Conservation (phyloP, 2,329 filamentous ascomycete species). For the Penicillium sp. region DNA sequence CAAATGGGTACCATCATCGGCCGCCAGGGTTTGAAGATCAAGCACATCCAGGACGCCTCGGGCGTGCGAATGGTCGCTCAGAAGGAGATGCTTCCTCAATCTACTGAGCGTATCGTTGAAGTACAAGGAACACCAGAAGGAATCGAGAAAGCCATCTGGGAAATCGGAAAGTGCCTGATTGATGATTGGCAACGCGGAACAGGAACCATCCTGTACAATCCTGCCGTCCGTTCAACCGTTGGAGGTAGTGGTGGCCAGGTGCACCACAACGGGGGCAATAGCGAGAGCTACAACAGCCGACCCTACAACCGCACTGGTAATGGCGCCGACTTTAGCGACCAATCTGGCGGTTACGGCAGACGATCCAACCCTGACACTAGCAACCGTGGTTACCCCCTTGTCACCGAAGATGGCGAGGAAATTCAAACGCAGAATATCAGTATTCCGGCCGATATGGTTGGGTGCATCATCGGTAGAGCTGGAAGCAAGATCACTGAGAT, state of each 20-base stretch:
- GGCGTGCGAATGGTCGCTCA: conserved; percentile 99
- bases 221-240: conserved; percentile 82
- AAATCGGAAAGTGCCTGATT: conserved; percentile 97
- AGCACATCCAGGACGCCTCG: conserved; percentile 96
- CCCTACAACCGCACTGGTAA: conserved; percentile 93
- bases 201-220: conserved; percentile 97
- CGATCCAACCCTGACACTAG: conserved; percentile 84
- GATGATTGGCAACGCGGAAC: conserved; percentile 98
- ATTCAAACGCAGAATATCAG: conserved; percentile 99
- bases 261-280: conserved; percentile 57
- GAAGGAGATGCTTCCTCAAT: conserved; percentile 99
- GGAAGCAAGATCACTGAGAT: conserved; percentile 99
- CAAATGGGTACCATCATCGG: conserved; percentile 99
- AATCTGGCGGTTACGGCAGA: conserved; percentile 71
- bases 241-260: conserved; percentile 62
- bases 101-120: conserved; percentile 96
- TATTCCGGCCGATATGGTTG: conserved; percentile 99
- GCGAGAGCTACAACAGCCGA: conserved; percentile 62
- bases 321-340: conserved; percentile 95
- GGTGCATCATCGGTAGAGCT: conserved; percentile 94
- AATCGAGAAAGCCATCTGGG: conserved; percentile 95
- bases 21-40: conserved; percentile 95
- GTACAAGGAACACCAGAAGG: conserved; percentile 93
- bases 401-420: conserved; percentile 96
- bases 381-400: conserved; percentile 79